Evolutionary conservation across 2,329 filamentous ascomycete species (phyloP), one percentile per base, ranked within the genome.

Genomic region (Biscogniauxia marginata): DNA sequence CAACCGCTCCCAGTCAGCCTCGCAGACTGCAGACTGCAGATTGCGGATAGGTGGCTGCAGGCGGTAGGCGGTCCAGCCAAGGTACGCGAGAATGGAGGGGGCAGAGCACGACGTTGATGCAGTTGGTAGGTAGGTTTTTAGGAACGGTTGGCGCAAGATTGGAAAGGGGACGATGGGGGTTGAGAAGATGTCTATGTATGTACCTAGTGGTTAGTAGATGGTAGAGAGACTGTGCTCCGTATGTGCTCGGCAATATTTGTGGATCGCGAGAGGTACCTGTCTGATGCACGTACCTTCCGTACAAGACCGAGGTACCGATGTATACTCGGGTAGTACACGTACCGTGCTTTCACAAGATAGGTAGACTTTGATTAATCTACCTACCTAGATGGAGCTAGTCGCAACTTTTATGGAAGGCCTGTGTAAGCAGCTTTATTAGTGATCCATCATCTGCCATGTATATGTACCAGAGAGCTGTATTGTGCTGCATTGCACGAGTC

Each of bases 1-100:
- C 60, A 57, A 60, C 60, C 58, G 55, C 46, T 16, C 30, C 7
- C 19, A 61, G 60, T 64, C 62, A 64, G 62, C 62, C 62, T 64
- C 60, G 60, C 58, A 62, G 57, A 49, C 60, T 54, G 48, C 24
- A 44, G 21, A 49, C 23, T 18, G 46, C 19, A 45, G 20, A 46
- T n/a, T 46, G 39, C 22, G 11, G 49, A 52, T 16, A 16, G 19
- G 24, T 44, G 23, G 44, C 46, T 53, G 43, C 46, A 20, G 45
- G 22, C 13, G 46, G 45, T 48, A 19, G 22, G 20, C 11, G 11
- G 45, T 45, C n/a, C 30, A 43, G 46, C n/a, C 21, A 11, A 39
- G 30, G 30, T 9, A 39, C 30, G 13, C 13, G 39, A 30, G 21
- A 55, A 56, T 57, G 57, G 55, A 61, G 57, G 62, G 58, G 55